Evolutionary conservation across 2,329 filamentous ascomycete species (phyloP), one percentile per base, ranked within the genome.

Genomic region (Ploettnerulaceae sp.): DNA sequence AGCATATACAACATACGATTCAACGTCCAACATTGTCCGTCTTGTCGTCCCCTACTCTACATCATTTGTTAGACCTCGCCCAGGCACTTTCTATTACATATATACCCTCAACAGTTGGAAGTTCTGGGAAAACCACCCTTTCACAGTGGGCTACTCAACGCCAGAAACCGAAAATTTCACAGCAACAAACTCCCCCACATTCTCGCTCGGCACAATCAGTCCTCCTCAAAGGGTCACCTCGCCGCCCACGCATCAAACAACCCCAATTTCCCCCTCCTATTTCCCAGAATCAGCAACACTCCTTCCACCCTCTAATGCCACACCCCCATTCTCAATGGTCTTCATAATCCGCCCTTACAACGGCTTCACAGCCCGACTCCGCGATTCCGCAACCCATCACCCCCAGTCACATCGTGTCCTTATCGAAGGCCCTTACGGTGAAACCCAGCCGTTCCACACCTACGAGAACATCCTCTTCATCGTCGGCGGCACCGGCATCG

Each of bases 111-210:
- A 34, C 8, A 37, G 34, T 20, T 37, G 15, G 3, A 45, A 38
- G 25, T 39, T 45, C 26, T 45, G 43, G 43, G 33, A 45, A 15
- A 45, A 31, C 11, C 43, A 45, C 32, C 43, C 43, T 3, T 45
- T 45, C 33, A 45, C 33, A 15, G 20, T 45, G 18, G 42, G 33
- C 4, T 3, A 37, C 7, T 8, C 33, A 18, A 20, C 21, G 17
- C 7, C 14, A 7, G 31, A n/a, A n/a, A n/a, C 14, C 14, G 9
- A 21, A 20, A 12, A 14, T 24, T 11, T 18, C 24, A 6, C 31
- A 7, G 7, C 17, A 3, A 6, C 34, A 18, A 9, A 3, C 18
- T 37, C 6, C 17, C n/a, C 31, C n/a, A n/a, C n/a, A n/a, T n/a
- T n/a, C n/a, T n/a, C n/a, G n/a, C n/a, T n/a, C n/a, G n/a, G n/a